Conservation (phyloP, 805 yeast species). For the Metschnikowia colocasiae region DNA sequence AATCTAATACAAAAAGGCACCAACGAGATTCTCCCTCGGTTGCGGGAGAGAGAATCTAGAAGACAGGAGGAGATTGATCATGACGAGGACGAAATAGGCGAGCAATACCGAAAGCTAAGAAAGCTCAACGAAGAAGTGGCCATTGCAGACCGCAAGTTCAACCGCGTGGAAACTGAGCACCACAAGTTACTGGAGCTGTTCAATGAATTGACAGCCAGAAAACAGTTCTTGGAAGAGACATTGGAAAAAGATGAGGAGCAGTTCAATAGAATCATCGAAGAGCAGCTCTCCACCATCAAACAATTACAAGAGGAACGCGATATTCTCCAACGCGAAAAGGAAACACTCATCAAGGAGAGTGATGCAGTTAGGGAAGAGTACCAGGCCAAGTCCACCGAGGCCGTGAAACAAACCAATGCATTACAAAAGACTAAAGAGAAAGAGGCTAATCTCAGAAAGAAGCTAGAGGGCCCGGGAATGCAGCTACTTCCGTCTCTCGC, state of each 20-base stretch:
- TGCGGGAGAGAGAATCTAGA: slow-evolving; percentile 25
- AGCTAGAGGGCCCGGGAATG: slow-evolving; percentile 35
- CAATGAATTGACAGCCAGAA: slow-evolving; percentile 7
- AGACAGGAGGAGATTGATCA: slow-evolving; percentile 32
- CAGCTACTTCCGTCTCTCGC: slow-evolving; percentile 32
- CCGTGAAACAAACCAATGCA: slow-evolving; percentile 26
- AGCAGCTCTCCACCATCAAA: slow-evolving; percentile 22
- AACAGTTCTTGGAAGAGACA: slow-evolving; percentile 10
- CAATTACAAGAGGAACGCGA: slow-evolving; percentile 27
- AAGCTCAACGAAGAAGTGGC: slow-evolving; percentile 34
- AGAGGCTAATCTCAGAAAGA: slow-evolving; percentile 18
- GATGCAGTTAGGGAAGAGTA: slow-evolving; percentile 29
- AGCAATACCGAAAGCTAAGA: slow-evolving; percentile 35
- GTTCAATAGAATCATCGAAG: slow-evolving; percentile 10
- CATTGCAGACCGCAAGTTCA: slow-evolving; percentile 31
- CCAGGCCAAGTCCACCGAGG: slow-evolving; percentile 33
- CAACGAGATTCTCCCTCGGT: slow-evolving; percentile 19
- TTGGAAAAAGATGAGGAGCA: slow-evolving; percentile 16
- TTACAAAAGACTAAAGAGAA: slow-evolving; percentile 21
- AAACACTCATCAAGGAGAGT: slow-evolving; percentile 26
- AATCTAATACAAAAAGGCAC: slow-evolving; percentile 14
- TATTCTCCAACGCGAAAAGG: slow-evolving; percentile 24
- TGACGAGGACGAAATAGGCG: slow-evolving; percentile 40
- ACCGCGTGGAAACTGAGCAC: slow-evolving; percentile 28
- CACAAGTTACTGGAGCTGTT: slow-evolving; percentile 17